Conservation (phyloP, 495 filamentous ascomycete genomes). For the Daldinia loculata region DNA sequence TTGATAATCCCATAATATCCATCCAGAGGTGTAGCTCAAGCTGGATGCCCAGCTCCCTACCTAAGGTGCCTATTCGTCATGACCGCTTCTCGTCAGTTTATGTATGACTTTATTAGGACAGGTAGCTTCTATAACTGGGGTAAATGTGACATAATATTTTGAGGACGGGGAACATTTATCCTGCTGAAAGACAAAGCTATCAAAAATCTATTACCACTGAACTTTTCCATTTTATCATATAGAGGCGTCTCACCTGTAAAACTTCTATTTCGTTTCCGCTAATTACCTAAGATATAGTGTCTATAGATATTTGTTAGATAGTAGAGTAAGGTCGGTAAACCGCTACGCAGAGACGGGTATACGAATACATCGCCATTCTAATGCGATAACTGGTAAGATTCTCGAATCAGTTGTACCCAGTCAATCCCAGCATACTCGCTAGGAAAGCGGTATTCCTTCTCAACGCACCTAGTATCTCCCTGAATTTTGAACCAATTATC, state of each 20-base stretch:
- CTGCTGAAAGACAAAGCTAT: too few species aligned
- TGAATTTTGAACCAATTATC: not conserved
- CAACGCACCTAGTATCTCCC: not conserved
- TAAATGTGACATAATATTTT: too few species aligned
- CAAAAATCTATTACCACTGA: too few species aligned
- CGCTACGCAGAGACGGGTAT: too few species aligned
- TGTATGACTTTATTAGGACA: not conserved
- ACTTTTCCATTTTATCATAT: too few species aligned
- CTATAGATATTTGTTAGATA: not conserved
- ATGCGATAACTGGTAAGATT: not conserved
- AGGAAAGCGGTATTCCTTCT: slow-evolving; percentile 1
- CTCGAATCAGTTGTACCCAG: slow-evolving; percentile 5
- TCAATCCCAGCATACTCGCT: slow-evolving; percentile 14
- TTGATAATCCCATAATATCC: not conserved
- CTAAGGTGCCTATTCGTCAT: not conserved
- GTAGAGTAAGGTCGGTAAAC: not conserved
- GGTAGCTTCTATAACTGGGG: not conserved
- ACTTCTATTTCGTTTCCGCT: too few species aligned
- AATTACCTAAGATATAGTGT: too few species aligned
- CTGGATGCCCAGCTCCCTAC: not conserved
- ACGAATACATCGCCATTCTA: not conserved
- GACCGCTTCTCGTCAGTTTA: not conserved
- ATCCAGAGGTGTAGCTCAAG: not conserved
- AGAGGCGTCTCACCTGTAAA: too few species aligned
- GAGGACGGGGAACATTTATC: too few species aligned